phyloP scores from a whole-genome alignment of 805 yeast genomes.

The Metschnikowia kofuensis region DNA sequence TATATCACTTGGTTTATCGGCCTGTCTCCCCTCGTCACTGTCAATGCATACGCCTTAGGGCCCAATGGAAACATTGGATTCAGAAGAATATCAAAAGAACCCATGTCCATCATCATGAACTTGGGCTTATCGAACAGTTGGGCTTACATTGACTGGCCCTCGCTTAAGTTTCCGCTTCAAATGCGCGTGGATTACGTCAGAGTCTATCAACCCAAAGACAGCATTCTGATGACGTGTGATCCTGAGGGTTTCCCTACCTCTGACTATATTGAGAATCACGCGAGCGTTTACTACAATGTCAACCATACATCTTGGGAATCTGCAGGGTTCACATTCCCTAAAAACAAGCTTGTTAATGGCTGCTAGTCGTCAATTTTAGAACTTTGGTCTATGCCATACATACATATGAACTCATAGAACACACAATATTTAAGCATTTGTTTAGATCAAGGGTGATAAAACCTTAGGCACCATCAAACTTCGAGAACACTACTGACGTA shows the following conservation, averaged over 20 bases:
- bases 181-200: constrained; percentile 40
- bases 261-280: constrained; percentile 33
- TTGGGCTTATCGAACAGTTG: constrained; percentile 41
- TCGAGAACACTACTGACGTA: constrained; percentile 59
- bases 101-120: constrained; percentile 38
- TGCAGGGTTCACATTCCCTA: constrained; percentile 55
- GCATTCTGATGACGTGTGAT: constrained; percentile 33
- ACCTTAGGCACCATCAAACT: not conserved
- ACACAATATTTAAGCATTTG: too few relatives aligned
- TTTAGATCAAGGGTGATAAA: not conserved
- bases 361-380: constrained; percentile 5
- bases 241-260: constrained; percentile 36
- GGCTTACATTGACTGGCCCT: constrained; percentile 37
- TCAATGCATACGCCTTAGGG: constrained; percentile 33
- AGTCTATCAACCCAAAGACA: constrained; percentile 36
- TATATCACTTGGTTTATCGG: constrained; percentile 89
- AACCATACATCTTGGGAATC: constrained; percentile 36
- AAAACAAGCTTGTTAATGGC: constrained; percentile 32
- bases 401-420: not conserved
- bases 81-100: constrained; percentile 36
- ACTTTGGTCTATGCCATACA: not conserved
- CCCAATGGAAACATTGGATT: constrained; percentile 40
- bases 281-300: constrained; percentile 31
- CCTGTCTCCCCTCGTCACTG: constrained; percentile 37
- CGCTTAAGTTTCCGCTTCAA: constrained; percentile 34